Conservation (phyloP, 2,329 filamentous ascomycete genomes). For the Lachnellula arida region DNA sequence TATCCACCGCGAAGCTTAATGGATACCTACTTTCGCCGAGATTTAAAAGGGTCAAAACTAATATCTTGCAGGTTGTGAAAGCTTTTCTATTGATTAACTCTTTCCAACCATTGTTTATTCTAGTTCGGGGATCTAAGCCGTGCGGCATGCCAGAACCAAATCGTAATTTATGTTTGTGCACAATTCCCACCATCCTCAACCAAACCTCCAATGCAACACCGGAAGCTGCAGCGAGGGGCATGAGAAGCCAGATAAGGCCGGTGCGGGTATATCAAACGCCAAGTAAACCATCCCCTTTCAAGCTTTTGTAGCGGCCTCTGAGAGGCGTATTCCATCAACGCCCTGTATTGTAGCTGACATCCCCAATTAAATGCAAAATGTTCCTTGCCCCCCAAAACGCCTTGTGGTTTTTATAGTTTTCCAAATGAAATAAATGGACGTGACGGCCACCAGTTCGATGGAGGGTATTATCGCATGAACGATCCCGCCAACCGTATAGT, state of each 20-base stretch:
- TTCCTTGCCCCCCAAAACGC: not conserved
- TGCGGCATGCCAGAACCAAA: not conserved
- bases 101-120: constrained; percentile 2
- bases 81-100: constrained; percentile 1
- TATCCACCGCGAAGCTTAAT: no score
- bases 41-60: not conserved
- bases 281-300: constrained; percentile 8
- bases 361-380: not conserved
- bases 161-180: constrained; percentile 4
- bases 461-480: constrained; percentile 4
- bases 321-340: constrained; percentile 2
- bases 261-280: constrained; percentile 18
- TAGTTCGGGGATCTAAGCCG: not conserved
- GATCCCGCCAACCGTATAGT: not conserved
- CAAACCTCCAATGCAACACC: not conserved
- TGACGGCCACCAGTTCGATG: not conserved
- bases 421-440: not conserved
- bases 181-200: not conserved
- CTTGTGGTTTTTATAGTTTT: constrained; percentile 1
- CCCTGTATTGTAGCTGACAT: constrained; percentile 1
- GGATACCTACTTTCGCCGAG: no score
- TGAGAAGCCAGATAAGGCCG: constrained; percentile 1
- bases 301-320: constrained; percentile 7
- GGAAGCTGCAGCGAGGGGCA: not conserved
- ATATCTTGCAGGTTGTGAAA: not conserved